These are phyloP conservation scores for Diaporthe capsici DNA, from an alignment of 2,329 filamentous ascomycete genomes.

Conservation along the genomic window DNA sequence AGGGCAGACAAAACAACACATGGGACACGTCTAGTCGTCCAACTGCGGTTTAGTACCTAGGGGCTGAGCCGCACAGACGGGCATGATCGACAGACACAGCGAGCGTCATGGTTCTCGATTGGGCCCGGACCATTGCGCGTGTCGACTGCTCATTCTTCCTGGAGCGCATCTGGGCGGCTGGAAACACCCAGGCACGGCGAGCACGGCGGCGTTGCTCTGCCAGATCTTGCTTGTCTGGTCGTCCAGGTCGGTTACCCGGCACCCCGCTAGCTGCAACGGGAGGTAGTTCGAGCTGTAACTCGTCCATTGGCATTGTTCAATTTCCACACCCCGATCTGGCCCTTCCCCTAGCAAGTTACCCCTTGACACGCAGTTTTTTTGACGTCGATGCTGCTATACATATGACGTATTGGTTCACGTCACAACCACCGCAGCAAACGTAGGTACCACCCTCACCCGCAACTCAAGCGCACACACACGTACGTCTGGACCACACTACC, in stretches of 20 bases:
- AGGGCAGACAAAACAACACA: constrained; percentile 12
- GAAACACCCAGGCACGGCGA: background rate
- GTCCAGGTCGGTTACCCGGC: constrained; percentile 26
- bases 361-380: constrained; percentile 28
- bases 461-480: background rate
- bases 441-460: constrained; percentile 3
- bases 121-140: constrained; percentile 16
- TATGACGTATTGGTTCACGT: constrained; percentile 42
- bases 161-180: constrained; percentile 14
- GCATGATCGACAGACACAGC: constrained; percentile 18
- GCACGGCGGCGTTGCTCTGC: background rate
- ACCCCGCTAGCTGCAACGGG: constrained; percentile 23
- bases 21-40: constrained; percentile 16
- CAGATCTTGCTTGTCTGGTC: constrained; percentile 2
- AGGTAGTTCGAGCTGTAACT: constrained; percentile 5
- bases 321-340: constrained; percentile 21
- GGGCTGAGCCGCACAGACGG: constrained; percentile 28
- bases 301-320: constrained; percentile 38
- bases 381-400: constrained; percentile 33
- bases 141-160: constrained; percentile 5
- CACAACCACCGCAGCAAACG: constrained; percentile 35
- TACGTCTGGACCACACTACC: constrained; percentile 14
- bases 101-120: constrained; percentile 37
- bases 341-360: constrained; percentile 6
- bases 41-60: background rate